These are phyloP conservation scores for Phanerochaete carnosa DNA, from an alignment of 768 basidiomycete species.

Conservation along the genomic window DNA sequence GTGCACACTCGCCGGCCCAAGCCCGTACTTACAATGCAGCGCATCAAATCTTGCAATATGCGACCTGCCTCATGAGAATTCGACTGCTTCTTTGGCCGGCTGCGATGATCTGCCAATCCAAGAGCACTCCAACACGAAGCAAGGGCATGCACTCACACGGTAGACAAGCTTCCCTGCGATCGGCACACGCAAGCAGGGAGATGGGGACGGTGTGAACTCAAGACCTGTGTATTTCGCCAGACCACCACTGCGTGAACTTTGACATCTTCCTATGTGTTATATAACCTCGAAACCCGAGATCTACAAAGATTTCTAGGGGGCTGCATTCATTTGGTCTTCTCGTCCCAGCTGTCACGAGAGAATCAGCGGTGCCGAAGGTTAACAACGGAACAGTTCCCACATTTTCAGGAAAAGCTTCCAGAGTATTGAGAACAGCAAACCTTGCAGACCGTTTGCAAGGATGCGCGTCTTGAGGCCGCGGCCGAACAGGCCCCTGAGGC, in stretches of 20 bases:
- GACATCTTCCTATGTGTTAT: not conserved
- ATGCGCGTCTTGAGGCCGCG: conserved; percentile 89
- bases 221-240: not conserved
- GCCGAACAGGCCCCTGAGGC: conserved; percentile 77
- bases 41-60: not conserved
- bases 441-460: conserved; percentile 87
- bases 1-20: not conserved
- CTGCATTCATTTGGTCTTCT: conserved; percentile 4
- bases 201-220: not conserved
- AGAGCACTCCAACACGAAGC: not conserved
- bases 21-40: not conserved
- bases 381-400: conserved; percentile 43
- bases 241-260: not conserved
- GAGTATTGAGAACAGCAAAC: conserved; percentile 85
- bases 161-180: too few relatives aligned
- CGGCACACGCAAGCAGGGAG: too few relatives aligned
- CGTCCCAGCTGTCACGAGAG: conserved; percentile 3
- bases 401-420: conserved; percentile 91
- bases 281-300: too few relatives aligned
- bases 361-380: not conserved
- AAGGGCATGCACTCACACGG: too few relatives aligned
- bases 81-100: not conserved
- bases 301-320: not conserved
- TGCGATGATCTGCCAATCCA: not conserved
- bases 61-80: not conserved